Percentiles rank a stretch among this genome's conserved stretches.
phyloP scores from a whole-genome alignment of 805 yeast genomes.

The Phaffomyces thermotolerans region DNA sequence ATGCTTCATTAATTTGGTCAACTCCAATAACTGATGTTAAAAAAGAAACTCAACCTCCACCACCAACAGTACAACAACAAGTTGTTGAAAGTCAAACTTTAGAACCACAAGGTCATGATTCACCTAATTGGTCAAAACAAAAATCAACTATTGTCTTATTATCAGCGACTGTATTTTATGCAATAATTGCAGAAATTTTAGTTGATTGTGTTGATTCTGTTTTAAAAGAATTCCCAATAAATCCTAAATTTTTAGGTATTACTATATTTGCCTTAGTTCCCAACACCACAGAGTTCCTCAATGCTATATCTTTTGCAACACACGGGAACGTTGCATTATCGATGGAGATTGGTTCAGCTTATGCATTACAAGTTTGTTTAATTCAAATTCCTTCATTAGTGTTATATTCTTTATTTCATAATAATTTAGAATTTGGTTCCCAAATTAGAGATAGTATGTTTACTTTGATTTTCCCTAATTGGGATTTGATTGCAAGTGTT shows the following conservation, averaged over 20 bases:
- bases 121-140: constrained; percentile 91
- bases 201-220: constrained; percentile 94
- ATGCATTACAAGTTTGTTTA: constrained; percentile 90
- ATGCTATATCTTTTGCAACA: constrained; percentile 94
- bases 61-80: not conserved
- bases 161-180: constrained; percentile 80
- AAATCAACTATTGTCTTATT: constrained; percentile 79
- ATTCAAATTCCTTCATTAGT: constrained; percentile 91
- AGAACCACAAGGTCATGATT: constrained; percentile 67
- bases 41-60: constrained; percentile 10
- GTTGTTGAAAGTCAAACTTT: not conserved
- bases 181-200: constrained; percentile 87
- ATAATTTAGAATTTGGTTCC: constrained; percentile 25
- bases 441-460: constrained; percentile 44
- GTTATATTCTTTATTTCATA: constrained; percentile 55
- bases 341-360: constrained; percentile 97
- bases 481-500: constrained; percentile 87
- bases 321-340: constrained; percentile 94
- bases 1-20: constrained; percentile 95
- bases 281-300: constrained; percentile 91
- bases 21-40: constrained; percentile 38
- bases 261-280: constrained; percentile 96
- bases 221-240: constrained; percentile 65
- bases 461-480: constrained; percentile 83
- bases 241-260: constrained; percentile 86